These are phyloP conservation scores for Fragilariopsis cylindrus DNA, from an alignment of 108 stramenopile genomes.

Conservation along the genomic window DNA sequence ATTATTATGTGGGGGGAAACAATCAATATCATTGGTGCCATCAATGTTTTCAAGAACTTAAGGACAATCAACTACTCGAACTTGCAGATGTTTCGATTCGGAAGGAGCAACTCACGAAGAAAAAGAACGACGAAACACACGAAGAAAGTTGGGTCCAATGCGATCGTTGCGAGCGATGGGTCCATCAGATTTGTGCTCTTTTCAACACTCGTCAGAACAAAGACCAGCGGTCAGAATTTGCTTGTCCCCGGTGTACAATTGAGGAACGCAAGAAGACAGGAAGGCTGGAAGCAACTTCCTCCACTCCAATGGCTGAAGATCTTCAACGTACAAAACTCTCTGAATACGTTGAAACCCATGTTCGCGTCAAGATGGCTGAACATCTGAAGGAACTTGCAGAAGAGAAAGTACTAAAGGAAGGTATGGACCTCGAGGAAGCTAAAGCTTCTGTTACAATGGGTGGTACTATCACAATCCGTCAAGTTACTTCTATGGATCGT, in stretches of 20 bases:
- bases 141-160: constrained; percentile 98
- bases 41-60: constrained; percentile 91
- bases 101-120: constrained; percentile 90
- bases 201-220: constrained; percentile 97
- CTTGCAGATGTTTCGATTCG: constrained; percentile 84
- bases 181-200: constrained; percentile 99
- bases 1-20: constrained; percentile 94
- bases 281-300: constrained; percentile 62
- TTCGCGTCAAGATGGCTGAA: constrained; percentile 64
- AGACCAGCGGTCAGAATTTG: constrained; percentile 87
- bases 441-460: constrained; percentile 63
- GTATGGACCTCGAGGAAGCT: constrained; percentile 74
- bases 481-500: constrained; percentile 89
- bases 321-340: constrained; percentile 88
- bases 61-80: constrained; percentile 83
- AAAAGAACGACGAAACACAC: constrained; percentile 93
- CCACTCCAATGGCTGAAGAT: constrained; percentile 90
- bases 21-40: constrained; percentile 97
- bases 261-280: constrained; percentile 78
- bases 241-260: constrained; percentile 87
- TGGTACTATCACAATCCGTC: constrained; percentile 85
- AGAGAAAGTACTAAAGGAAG: constrained; percentile 56
- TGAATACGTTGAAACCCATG: constrained; percentile 80
- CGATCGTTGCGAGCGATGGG: constrained; percentile 95
- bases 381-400: constrained; percentile 62